Conservation (phyloP, 2,329 filamentous ascomycete species). For the Alternaria triticimaculans region DNA sequence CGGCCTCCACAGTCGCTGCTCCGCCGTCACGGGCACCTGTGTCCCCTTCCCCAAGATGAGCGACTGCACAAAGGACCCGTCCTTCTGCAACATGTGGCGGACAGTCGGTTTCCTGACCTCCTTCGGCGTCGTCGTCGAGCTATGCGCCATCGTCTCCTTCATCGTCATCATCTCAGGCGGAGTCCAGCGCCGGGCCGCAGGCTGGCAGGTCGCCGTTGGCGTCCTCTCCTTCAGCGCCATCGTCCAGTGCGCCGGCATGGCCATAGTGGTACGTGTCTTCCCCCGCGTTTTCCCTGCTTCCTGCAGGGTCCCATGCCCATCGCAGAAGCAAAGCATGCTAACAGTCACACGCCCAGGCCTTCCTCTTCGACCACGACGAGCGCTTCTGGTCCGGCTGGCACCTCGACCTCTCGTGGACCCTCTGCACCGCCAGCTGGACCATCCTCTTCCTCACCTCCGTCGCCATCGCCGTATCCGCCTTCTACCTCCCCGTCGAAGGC, state of each 20-base stretch:
- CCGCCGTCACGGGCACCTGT: constrained; percentile 69
- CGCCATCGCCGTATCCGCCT: constrained; percentile 70
- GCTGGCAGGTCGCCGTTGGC: constrained; percentile 77
- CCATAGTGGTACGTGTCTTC: constrained; percentile 73
- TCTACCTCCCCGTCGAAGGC: constrained; percentile 77
- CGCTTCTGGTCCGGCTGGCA: constrained; percentile 84
- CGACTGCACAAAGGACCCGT: constrained; percentile 71
- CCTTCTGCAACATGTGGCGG: constrained; percentile 92
- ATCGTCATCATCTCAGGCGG: constrained; percentile 78
- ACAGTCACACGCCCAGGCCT: constrained; percentile 64
- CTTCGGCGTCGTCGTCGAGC: constrained; percentile 80
- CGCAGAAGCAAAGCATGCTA: constrained; percentile 7
- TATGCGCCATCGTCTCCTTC: constrained; percentile 81
- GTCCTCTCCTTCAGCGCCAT: constrained; percentile 70
- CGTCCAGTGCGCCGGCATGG: constrained; percentile 79
- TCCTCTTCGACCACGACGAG: constrained; percentile 81
- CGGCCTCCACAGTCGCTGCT: constrained; percentile 84
- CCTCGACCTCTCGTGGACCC: constrained; percentile 78
- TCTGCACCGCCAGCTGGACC: constrained; percentile 68
- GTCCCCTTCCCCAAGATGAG: constrained; percentile 70
- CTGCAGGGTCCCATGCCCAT: not conserved
- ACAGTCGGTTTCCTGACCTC: constrained; percentile 87
- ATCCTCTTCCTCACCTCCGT: constrained; percentile 60
- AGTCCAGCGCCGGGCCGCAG: constrained; percentile 77
- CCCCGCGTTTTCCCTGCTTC: not conserved